A percentile compares a stretch with the other conserved stretches of the same genome.
phyloP scores from a whole-genome alignment of 495 filamentous ascomycete genomes.

The Cercophora newfieldiana region DNA sequence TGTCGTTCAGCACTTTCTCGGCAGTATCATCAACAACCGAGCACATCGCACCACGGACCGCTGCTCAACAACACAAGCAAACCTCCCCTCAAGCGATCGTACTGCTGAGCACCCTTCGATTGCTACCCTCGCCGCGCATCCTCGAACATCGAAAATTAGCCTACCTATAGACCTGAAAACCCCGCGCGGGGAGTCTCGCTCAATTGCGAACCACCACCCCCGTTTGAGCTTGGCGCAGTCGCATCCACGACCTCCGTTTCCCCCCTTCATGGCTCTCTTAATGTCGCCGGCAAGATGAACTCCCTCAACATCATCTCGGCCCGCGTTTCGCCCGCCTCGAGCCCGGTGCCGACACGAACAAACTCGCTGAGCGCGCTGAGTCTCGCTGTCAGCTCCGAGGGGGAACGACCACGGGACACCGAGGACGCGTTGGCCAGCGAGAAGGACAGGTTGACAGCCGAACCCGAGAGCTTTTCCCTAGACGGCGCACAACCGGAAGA shows the following conservation, averaged over 20 bases:
- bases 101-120: background rate
- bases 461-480: conserved; percentile 29
- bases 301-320: conserved; percentile 92
- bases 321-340: conserved; percentile 65
- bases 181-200: background rate
- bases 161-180: background rate
- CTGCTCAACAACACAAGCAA: conserved; percentile 3
- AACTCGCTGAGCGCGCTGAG: conserved; percentile 63
- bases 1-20: conserved; percentile 10
- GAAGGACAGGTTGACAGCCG: conserved; percentile 33
- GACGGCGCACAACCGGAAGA: conserved; percentile 19
- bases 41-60: background rate
- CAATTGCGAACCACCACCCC: conserved; percentile 8
- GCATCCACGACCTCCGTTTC: conserved; percentile 15
- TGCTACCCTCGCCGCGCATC: background rate
- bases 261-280: conserved; percentile 38
- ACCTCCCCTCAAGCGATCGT: background rate
- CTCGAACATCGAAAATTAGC: background rate
- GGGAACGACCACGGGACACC: conserved; percentile 32
- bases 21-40: conserved; percentile 24
- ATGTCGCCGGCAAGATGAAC: conserved; percentile 74
- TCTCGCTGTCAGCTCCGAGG: conserved; percentile 47
- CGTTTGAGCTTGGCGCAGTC: conserved; percentile 21
- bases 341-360: conserved; percentile 60
- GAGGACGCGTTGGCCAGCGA: conserved; percentile 40